Percentiles rank a stretch among this genome's conserved stretches.
phyloP scores from a whole-genome alignment of 2,329 filamentous ascomycete genomes.

The Aureobasidium pullulans region DNA sequence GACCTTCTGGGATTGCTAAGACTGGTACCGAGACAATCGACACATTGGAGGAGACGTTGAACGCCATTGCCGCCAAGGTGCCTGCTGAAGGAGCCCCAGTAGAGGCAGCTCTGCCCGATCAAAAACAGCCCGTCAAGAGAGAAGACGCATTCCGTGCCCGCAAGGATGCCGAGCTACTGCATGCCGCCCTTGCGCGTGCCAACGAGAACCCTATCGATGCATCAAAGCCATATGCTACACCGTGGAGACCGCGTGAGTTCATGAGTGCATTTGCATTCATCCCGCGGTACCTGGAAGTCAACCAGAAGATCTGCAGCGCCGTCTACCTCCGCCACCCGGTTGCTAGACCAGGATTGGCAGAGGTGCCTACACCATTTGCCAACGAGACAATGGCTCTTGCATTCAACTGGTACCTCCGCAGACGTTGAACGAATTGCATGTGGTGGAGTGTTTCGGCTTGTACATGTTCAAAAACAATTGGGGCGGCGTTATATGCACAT shows the following conservation, averaged over 20 bases:
- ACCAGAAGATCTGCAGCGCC: constrained; percentile 91
- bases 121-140: constrained; percentile 30
- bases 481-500: constrained; percentile 9
- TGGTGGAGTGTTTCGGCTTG: background rate
- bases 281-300: constrained; percentile 91
- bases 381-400: constrained; percentile 67
- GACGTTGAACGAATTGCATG: constrained; percentile 48
- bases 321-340: constrained; percentile 94
- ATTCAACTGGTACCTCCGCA: constrained; percentile 88
- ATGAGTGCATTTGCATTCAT: constrained; percentile 94
- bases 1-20: constrained; percentile 17
- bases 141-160: constrained; percentile 40
- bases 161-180: constrained; percentile 53
- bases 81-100: constrained; percentile 28
- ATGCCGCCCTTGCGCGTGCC: constrained; percentile 53
- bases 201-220: constrained; percentile 69
- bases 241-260: constrained; percentile 78
- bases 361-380: constrained; percentile 69
- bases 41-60: constrained; percentile 28
- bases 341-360: constrained; percentile 69
- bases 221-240: constrained; percentile 78
- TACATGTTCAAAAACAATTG: constrained; percentile 10
- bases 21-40: constrained; percentile 22
- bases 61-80: constrained; percentile 37
- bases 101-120: constrained; percentile 15